These are phyloP conservation scores for Rubroboletus pulcherrimus DNA, from an alignment of 768 basidiomycete genomes.

Conservation along the genomic window DNA sequence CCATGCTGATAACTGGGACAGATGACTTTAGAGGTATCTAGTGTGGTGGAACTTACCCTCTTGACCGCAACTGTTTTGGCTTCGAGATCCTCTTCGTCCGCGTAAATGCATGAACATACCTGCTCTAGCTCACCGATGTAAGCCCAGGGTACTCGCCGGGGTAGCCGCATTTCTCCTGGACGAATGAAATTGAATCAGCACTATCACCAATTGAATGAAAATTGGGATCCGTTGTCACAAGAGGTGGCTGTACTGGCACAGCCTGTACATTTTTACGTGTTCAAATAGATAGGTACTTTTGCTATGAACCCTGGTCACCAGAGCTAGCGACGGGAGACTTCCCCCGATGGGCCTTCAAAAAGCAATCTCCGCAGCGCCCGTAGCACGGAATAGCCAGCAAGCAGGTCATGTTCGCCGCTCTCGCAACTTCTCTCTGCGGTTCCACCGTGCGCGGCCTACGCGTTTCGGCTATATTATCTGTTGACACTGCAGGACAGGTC, in stretches of 20 bases:
- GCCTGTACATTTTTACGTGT: too few relatives aligned
- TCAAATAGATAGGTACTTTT: too few relatives aligned
- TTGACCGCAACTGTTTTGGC: slow-evolving; percentile 57
- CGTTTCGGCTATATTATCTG: not conserved
- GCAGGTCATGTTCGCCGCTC: too few relatives aligned
- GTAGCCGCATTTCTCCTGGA: slow-evolving; percentile 55
- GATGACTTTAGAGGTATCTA: slow-evolving; percentile 5
- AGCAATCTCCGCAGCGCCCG: not conserved
- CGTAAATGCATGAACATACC: slow-evolving; percentile 71
- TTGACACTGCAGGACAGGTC: not conserved
- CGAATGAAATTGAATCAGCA: not conserved
- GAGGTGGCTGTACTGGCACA: too few relatives aligned
- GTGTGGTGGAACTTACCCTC: slow-evolving; percentile 45
- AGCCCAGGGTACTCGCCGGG: slow-evolving; percentile 80
- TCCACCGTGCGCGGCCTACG: not conserved
- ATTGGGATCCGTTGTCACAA: too few relatives aligned
- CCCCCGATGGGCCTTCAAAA: not conserved
- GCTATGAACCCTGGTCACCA: too few relatives aligned
- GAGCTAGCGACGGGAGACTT: not conserved
- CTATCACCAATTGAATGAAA: too few relatives aligned
- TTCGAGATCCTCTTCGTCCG: slow-evolving; percentile 56
- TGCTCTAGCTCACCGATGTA: slow-evolving; percentile 66
- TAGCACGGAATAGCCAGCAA: not conserved
- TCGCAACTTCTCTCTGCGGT: not conserved
- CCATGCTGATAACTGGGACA: slow-evolving; percentile 72